Evolutionary conservation across 768 basidiomycete genomes (phyloP).

Genomic region (Suillus fuscotomentosus): DNA sequence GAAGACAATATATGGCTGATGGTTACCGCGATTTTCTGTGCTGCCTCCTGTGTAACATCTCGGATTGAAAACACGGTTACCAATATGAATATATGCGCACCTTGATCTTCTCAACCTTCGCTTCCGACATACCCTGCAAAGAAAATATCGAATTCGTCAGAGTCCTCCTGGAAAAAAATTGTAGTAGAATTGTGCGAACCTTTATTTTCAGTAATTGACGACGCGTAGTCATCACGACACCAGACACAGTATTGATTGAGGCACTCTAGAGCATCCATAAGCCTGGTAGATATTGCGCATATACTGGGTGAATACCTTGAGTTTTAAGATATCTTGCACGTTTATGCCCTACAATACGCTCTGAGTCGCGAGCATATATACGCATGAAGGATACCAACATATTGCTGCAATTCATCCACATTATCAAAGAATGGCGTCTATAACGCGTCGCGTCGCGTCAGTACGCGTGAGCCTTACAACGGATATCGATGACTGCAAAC

Average conservation of each 20-base stretch:
- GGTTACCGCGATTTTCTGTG: slow-evolving; percentile 76
- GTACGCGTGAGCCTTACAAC: background rate
- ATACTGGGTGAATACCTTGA: slow-evolving; percentile 56
- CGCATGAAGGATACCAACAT: slow-evolving; percentile 42
- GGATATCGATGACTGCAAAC: background rate
- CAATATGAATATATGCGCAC: slow-evolving; percentile 34
- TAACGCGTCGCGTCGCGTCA: background rate
- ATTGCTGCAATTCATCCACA: slow-evolving; percentile 83
- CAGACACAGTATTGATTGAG: slow-evolving; percentile 81
- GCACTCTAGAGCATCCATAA: slow-evolving; percentile 48
- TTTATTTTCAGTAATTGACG: slow-evolving; percentile 93
- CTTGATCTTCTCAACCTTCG: slow-evolving; percentile 98
- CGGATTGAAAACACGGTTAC: background rate
- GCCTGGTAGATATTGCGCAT: slow-evolving; percentile 4
- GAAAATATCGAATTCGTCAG: background rate
- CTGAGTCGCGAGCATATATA: slow-evolving; percentile 8
- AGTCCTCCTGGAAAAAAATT: background rate
- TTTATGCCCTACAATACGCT: slow-evolving; percentile 73
- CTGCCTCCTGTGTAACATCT: slow-evolving; percentile 64
- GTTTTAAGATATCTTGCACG: slow-evolving; percentile 91
- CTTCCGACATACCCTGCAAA: slow-evolving; percentile 86
- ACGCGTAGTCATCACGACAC: slow-evolving; percentile 89
- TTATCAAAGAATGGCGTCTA: slow-evolving; percentile 69
- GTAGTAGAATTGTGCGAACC: slow-evolving; percentile 37
- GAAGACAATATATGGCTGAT: background rate